Percentiles rank a stretch among this genome's conserved stretches.
Evolutionary conservation across 192 early-diverging fungal species (phyloP).

Genomic region (Coemansia nantahalensis): DNA sequence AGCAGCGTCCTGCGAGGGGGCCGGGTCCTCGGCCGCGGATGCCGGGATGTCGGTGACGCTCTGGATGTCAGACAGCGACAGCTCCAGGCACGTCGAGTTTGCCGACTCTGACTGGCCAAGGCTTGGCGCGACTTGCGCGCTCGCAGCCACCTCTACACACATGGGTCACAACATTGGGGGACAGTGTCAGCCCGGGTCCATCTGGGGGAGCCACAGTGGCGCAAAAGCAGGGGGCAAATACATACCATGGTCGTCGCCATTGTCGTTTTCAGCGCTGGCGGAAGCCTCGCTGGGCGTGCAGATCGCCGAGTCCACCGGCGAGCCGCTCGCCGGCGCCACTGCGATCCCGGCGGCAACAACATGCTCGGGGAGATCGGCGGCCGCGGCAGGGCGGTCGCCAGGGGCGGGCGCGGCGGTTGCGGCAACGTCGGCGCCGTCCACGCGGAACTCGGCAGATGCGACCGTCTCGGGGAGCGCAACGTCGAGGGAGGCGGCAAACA

Average conservation of each 20-base stretch:
- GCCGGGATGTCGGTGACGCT: conserved; percentile 6
- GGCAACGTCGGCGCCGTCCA: conserved; percentile 14
- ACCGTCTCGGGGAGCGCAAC: conserved; percentile 14
- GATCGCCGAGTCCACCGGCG: neutral
- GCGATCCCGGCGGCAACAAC: neutral
- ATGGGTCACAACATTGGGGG: too few species aligned
- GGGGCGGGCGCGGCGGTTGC: neutral
- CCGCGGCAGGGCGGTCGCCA: neutral
- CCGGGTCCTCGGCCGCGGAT: neutral
- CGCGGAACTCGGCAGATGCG: conserved; percentile 13
- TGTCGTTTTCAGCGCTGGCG: neutral
- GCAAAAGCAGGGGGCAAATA: neutral
- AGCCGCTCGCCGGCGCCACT: neutral
- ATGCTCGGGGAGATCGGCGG: neutral
- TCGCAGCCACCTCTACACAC: conserved; percentile 14
- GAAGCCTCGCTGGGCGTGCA: neutral
- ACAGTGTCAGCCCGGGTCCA: too few species aligned
- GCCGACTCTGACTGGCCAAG: conserved; percentile 29
- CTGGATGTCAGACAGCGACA: conserved; percentile 38
- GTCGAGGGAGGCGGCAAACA: conserved; percentile 13
- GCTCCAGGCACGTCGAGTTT: conserved; percentile 35
- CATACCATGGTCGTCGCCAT: neutral
- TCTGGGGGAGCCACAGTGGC: too few species aligned
- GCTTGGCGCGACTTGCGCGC: conserved; percentile 5
- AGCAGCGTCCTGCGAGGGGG: neutral